A percentile compares a stretch with the other conserved stretches of the same genome.
These are phyloP conservation scores for Saksenaea oblongispora DNA, from an alignment of 371 early-diverging fungal species.

Conservation along the genomic window DNA sequence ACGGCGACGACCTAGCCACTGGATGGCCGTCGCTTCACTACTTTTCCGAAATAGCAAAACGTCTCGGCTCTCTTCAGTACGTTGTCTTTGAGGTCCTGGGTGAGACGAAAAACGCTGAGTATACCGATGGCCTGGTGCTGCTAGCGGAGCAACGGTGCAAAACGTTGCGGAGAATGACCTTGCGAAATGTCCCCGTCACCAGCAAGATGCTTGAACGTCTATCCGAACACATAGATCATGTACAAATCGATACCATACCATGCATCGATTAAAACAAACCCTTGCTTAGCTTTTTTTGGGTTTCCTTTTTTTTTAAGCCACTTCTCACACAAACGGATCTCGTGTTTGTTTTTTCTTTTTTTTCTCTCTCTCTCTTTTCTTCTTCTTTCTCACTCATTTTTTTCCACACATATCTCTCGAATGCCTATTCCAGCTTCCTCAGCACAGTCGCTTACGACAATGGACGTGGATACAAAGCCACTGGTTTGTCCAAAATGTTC, in stretches of 20 bases:
- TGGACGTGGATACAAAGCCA: background rate
- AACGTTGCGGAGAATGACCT: background rate
- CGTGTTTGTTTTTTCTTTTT: background rate
- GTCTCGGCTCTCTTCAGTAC: background rate
- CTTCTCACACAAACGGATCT: background rate
- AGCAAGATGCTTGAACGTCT: background rate
- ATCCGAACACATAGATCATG: background rate
- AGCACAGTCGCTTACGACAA: background rate
- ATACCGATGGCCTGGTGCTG: background rate
- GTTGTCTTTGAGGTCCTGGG: background rate
- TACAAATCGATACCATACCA: background rate
- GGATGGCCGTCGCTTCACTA: background rate
- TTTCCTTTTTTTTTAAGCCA: background rate
- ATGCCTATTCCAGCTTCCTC: slow-evolving; percentile 5
- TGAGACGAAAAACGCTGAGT: background rate
- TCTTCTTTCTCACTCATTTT: background rate
- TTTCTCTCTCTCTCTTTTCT: background rate
- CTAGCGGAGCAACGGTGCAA: background rate
- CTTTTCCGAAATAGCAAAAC: background rate
- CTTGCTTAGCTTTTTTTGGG: background rate
- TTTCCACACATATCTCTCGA: background rate
- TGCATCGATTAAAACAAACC: background rate
- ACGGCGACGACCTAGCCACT: background rate
- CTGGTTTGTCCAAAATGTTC: slow-evolving; percentile 1
- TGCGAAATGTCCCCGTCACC: background rate